Percentiles rank a stretch among this genome's conserved stretches.
Conservation (phyloP, 2,329 filamentous ascomycete genomes). For the Trichophyton simii region DNA sequence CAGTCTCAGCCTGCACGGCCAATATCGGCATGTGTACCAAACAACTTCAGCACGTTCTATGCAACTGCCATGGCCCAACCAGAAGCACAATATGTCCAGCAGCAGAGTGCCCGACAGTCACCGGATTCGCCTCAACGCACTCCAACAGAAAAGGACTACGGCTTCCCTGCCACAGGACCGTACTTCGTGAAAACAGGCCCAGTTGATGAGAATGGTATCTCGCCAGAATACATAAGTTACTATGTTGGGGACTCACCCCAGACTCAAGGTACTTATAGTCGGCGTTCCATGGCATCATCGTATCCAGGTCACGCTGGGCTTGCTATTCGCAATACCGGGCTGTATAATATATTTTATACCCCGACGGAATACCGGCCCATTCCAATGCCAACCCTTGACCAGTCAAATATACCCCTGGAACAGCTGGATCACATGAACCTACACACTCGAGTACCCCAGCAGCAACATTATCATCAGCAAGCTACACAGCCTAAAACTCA, state of each 20-base stretch:
- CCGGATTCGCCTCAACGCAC: constrained; percentile 24
- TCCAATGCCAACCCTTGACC: constrained; percentile 12
- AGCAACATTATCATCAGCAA: constrained; percentile 3
- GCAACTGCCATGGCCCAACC: constrained; percentile 20
- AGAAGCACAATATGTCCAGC: constrained; percentile 19
- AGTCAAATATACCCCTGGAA: constrained; percentile 14
- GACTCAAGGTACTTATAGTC: constrained; percentile 27
- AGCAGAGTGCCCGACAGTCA: constrained; percentile 20
- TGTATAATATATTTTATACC: constrained; percentile 23
- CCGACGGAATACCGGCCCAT: constrained; percentile 25
- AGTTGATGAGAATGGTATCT: constrained; percentile 25
- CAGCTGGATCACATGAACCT: constrained; percentile 13
- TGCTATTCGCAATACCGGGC: constrained; percentile 27
- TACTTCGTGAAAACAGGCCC: constrained; percentile 23
- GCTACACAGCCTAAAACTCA: constrained; percentile 8
- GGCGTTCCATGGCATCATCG: constrained; percentile 28
- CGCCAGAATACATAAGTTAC: constrained; percentile 36
- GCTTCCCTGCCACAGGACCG: constrained; percentile 22
- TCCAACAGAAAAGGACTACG: constrained; percentile 23
- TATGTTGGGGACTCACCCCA: constrained; percentile 35
- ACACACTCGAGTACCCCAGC: neutral
- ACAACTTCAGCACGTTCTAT: constrained; percentile 22
- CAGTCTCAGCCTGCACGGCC: constrained; percentile 40
- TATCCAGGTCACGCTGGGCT: constrained; percentile 28
- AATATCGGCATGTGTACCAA: constrained; percentile 22